These are phyloP conservation scores for Leccinum boreale DNA, from an alignment of 768 basidiomycete species.

Conservation along the genomic window DNA sequence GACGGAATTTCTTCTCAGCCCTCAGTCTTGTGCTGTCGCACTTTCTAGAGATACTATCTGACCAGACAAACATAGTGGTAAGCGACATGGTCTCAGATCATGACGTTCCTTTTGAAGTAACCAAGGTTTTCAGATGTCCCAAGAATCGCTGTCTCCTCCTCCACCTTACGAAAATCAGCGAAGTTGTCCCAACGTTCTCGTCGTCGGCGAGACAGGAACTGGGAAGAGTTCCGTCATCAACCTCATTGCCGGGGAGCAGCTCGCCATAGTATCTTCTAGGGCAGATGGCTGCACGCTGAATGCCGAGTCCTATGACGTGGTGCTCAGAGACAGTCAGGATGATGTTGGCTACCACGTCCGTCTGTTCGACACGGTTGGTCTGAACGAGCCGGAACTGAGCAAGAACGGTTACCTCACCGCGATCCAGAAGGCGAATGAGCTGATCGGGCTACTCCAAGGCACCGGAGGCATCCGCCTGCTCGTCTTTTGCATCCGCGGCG, in stretches of 20 bases:
- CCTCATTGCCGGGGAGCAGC: conserved; percentile 29
- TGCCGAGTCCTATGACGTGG: conserved; percentile 20
- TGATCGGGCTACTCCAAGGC: conserved; percentile 31
- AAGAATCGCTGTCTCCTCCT: background rate
- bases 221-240: conserved; percentile 43
- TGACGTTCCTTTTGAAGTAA: background rate
- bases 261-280: conserved; percentile 27
- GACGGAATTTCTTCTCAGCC: background rate
- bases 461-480: conserved; percentile 28
- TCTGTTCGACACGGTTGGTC: conserved; percentile 32
- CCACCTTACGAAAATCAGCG: conserved; percentile 14
- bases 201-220: conserved; percentile 31
- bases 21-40: background rate
- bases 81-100: background rate
- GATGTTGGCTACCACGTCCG: conserved; percentile 12
- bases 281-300: conserved; percentile 35
- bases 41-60: background rate
- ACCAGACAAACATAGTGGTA: conserved; percentile 5
- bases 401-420: conserved; percentile 21
- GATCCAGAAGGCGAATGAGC: conserved; percentile 26
- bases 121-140: conserved; percentile 3
- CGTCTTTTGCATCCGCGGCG: conserved; percentile 32
- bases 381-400: conserved; percentile 25
- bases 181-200: conserved; percentile 32
- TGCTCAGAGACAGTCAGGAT: conserved; percentile 11